phyloP scores from a whole-genome alignment of 75 land plant genomes.

The Sequoiadendron giganteum region DNA sequence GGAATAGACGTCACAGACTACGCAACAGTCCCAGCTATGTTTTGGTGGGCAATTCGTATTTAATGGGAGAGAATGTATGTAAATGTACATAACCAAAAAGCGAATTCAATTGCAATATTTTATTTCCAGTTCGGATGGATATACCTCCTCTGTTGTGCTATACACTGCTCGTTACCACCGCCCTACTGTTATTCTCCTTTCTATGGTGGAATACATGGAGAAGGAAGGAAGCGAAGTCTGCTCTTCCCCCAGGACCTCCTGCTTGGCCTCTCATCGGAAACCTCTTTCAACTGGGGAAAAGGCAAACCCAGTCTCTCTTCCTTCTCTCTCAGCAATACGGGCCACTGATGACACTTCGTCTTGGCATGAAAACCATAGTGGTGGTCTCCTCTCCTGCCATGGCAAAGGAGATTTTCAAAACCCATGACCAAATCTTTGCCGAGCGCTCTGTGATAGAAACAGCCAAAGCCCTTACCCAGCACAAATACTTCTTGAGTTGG shows the following conservation, averaged over 20 bases:
- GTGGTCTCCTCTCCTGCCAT: constrained; percentile 35
- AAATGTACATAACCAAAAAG: no score
- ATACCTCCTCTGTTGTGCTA: no score
- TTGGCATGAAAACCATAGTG: constrained; percentile 32
- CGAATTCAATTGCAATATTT: no score
- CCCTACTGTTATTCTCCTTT: no score
- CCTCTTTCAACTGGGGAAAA: constrained; percentile 22
- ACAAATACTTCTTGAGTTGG: constrained; percentile 14
- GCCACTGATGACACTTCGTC: constrained; percentile 34
- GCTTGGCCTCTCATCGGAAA: constrained; percentile 31
- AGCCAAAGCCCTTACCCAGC: constrained; percentile 17
- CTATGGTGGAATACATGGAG: no score
- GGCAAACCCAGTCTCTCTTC: background rate
- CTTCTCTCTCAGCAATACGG: constrained; percentile 20
- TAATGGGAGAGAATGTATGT: no score
- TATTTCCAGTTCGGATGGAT: no score
- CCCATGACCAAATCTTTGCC: constrained; percentile 37
- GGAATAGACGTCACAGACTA: no score
- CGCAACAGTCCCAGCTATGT: no score
- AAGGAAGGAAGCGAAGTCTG: background rate
- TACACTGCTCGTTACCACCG: no score
- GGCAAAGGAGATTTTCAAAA: constrained; percentile 42
- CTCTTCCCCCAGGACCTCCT: constrained; percentile 29
- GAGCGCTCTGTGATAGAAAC: constrained; percentile 27
- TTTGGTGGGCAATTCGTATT: no score